Base-by-base conservation (phyloP, 176 grass and related monocot genomes). In the Tillandsia fasciculata region DNA sequence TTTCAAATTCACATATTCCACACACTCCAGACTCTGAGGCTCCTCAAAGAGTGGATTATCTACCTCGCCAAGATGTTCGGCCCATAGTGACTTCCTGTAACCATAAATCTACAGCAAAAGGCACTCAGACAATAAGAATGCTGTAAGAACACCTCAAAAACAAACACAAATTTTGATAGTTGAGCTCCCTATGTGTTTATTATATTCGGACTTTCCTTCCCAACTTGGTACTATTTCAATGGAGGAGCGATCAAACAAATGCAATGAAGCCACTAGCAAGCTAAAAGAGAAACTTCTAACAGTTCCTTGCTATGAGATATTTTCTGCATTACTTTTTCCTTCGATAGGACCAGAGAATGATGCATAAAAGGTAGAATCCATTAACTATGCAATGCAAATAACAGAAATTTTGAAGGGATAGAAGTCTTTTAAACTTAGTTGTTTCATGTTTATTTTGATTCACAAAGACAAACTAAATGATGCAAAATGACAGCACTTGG, bases 81-180 rank as follows among this genome's bases (percentile, higher is more conserved):
- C 75, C 88, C 88, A 91, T 56, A 91, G 78, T 23, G 79, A 74
- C 82, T 82, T 82, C 84, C 88, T 63, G 70, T 80, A 91, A 51
- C 26, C 65, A 52, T 74, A 52, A 67, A 91, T 82, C 82, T 85
- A 27, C 10, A 77, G 65, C 33, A 42, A 42, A 42, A 42, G 3
- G 33, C 33, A 42, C 3, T 1, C 33, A 3, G 33, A 42, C 33
- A 7, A 42, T 42, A 42, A 42, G 54, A 18, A 59, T 59, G n/a
- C 20, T 59, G 54, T 17, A 18, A 59, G 15, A 9, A 17, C 14
- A 54, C 18, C 66, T 53, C 50, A 66, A 17, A 17, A 17, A 42
- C 4, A 5, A 42, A 42, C 33, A 42, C 33, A 42, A 42, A 42
- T 7, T 42, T 42, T 42, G 33, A 42, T 42, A 42, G 33, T 42